Base-by-base conservation (phyloP, 2,329 filamentous ascomycete species). In the Aspergillus ibericus region DNA sequence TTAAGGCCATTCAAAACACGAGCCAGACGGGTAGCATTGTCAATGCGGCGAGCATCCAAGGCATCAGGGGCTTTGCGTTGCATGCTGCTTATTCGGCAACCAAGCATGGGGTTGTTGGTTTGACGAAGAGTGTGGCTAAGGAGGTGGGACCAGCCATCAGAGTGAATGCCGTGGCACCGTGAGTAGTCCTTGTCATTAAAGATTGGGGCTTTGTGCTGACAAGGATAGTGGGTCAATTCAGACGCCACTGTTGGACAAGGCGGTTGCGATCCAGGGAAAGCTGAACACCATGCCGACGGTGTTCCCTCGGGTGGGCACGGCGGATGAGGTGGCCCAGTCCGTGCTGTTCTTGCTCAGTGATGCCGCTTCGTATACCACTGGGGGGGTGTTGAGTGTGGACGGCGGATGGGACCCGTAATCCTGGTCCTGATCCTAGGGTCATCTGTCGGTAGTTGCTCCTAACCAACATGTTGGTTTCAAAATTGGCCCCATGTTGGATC, bases 11-110 rank as follows among this genome's bases (percentile, higher is more conserved):
- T 55, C 63, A 62, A 13, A 69, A 22, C 2, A 61, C 60, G 0
- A 59, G 57, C 2, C 62, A 64, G 1, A 60, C 46, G 29, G 83
- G 83, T 7, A 84, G 83, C 59, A 85, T 88, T 66, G 85, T 88
- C 55, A 87, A 85, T 66, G 75, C 77, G 12, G 65, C 75, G 6
- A 78, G 76, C 58, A 70, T 74, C 10, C 76, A 77, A 9, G 81
- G 81, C 0, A 54, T 79, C 2, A 66, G 66, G 7, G 78, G 77
- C 0, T 64, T 70, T 63, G 57, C 63, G 40, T 62, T 66, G 47
- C 66, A 68, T 64, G 68, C 67, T 6, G 68, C 69, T 7, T 77
- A 77, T 64, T 68, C 63, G 49, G 63, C 73, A 20, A 72, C 67
- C 5, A 76, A 76, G 65, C 72, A 75, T 66, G 66, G 67, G 40